Evolutionary conservation across 306 rosid genomes (phyloP).

Genomic region (Acacia confusa): DNA sequence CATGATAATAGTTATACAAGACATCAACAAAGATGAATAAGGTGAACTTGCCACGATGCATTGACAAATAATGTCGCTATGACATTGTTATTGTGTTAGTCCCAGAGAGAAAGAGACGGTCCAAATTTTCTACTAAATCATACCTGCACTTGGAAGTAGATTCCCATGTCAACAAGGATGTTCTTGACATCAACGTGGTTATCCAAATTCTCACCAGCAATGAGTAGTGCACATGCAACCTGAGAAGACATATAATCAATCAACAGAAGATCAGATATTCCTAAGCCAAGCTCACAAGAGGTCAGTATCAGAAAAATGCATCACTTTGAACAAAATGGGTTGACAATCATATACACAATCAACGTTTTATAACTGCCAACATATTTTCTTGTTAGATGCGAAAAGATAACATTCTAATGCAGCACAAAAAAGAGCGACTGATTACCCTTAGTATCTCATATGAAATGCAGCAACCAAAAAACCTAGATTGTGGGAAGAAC

Average conservation of each 20-base stretch:
- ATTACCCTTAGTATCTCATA: not conserved
- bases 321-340: not conserved
- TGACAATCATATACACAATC: not conserved
- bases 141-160: conserved; percentile 70
- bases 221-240: conserved; percentile 63
- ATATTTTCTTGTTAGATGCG: conserved; percentile 17
- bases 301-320: conserved; percentile 18
- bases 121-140: not conserved
- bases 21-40: conserved; percentile 10
- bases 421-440: not conserved
- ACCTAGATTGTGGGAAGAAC: conserved; percentile 18
- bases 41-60: not conserved
- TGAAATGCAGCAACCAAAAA: conserved; percentile 23
- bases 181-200: conserved; percentile 52
- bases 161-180: conserved; percentile 63
- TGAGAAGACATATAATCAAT: conserved; percentile 24
- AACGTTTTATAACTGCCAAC: not conserved
- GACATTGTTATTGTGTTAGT: not conserved
- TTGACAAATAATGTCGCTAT: not conserved
- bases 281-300: not conserved
- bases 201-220: conserved; percentile 55
- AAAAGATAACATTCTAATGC: conserved; percentile 4
- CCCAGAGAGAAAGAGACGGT: not conserved
- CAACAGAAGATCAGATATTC: conserved; percentile 31
- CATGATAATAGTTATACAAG: not conserved